Conservation (phyloP, 441 rosid genomes). For the Eugenia klotzschiana region DNA sequence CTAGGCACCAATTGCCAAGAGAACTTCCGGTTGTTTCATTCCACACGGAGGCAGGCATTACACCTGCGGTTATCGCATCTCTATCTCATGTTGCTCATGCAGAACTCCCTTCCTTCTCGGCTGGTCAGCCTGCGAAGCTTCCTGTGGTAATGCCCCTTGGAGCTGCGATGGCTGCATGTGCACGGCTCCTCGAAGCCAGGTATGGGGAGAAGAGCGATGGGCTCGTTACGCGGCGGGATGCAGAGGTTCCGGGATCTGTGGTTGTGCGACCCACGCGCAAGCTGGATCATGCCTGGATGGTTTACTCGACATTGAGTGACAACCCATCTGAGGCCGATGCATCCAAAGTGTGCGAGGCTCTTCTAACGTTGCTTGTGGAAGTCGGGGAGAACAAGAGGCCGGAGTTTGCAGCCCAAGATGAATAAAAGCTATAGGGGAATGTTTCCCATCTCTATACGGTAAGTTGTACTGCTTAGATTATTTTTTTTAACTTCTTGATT, state of each 20-base stretch:
- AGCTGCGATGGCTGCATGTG: constrained; percentile 97
- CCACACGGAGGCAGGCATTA: constrained; percentile 79
- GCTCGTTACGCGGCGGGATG: constrained; percentile 74
- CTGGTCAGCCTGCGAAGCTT: constrained; percentile 46
- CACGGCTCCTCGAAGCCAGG: constrained; percentile 64
- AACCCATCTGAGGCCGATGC: constrained; percentile 59
- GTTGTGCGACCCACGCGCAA: constrained; percentile 70
- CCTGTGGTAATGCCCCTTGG: constrained; percentile 87
- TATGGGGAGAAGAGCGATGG: constrained; percentile 91
- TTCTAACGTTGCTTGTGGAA: constrained; percentile 67
- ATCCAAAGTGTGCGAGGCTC: constrained; percentile 83
- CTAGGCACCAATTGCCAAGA: constrained; percentile 48
- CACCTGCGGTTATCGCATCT: constrained; percentile 67
- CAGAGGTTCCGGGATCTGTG: constrained; percentile 84
- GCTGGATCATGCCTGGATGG: constrained; percentile 97
- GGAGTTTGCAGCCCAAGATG: constrained; percentile 33
- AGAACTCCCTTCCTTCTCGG: constrained; percentile 41
- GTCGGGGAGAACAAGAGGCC: constrained; percentile 45
- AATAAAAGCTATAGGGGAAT: constrained; percentile 11
- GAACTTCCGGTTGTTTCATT: constrained; percentile 81
- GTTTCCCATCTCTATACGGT: neutral
- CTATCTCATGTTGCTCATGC: constrained; percentile 87
- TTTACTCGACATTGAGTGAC: constrained; percentile 71
- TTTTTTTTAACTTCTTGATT: neutral
- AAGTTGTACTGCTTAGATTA: neutral